Conservation (phyloP, 371 early-diverging fungal species). For the Mortierella sp. region DNA sequence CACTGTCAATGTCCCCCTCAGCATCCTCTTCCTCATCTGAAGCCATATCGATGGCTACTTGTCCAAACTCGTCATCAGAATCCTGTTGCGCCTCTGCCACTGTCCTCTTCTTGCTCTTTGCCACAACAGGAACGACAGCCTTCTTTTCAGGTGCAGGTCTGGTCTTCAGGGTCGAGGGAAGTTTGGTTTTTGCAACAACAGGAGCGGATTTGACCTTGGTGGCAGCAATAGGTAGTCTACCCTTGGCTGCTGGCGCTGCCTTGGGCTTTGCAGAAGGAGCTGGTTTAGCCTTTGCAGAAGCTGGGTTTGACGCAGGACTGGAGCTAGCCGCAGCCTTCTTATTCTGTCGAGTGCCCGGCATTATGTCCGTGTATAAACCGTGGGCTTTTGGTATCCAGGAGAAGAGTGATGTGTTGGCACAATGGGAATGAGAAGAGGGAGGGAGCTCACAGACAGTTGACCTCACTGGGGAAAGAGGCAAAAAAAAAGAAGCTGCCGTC, state of each 20-base stretch:
- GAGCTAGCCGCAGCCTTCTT: slow-evolving; percentile 15
- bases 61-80: slow-evolving; percentile 55
- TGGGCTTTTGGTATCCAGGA: too few species aligned
- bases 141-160: slow-evolving; percentile 12
- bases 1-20: slow-evolving; percentile 61
- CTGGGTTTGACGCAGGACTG: too few species aligned
- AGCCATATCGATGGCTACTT: slow-evolving; percentile 62
- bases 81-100: slow-evolving; percentile 34
- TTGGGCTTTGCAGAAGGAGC: neutral
- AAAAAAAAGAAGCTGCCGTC: too few species aligned
- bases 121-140: slow-evolving; percentile 1
- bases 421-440: neutral
- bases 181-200: slow-evolving; percentile 4
- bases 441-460: neutral
- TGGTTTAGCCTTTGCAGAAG: too few species aligned
- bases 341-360: slow-evolving; percentile 33
- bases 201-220: slow-evolving; percentile 19
- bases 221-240: neutral
- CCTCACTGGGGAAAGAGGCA: too few species aligned
- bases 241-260: neutral
- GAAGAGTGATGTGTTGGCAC: neutral
- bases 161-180: too few species aligned
- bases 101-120: slow-evolving; percentile 51
- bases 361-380: slow-evolving; percentile 6
- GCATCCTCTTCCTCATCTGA: slow-evolving; percentile 61